phyloP scores from a whole-genome alignment of 352 stramenopile genomes.

The Pythium monospermum region DNA sequence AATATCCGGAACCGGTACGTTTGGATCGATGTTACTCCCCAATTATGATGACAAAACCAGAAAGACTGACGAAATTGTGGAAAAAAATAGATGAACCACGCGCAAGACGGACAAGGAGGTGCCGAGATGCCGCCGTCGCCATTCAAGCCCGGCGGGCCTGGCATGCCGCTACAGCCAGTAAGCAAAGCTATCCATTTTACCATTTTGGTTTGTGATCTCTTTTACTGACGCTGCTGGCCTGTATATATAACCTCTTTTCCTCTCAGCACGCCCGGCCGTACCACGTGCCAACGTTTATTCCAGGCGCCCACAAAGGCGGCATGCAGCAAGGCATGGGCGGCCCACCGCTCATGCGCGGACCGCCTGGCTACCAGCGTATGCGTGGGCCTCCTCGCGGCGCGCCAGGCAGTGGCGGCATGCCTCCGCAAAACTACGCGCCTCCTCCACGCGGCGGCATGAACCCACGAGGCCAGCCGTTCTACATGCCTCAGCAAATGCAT shows the following conservation, averaged over 20 bases:
- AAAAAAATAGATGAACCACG: not conserved
- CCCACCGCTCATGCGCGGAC: constrained; percentile 17
- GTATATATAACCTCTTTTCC: not conserved
- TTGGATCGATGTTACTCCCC: not conserved
- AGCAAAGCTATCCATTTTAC: not conserved
- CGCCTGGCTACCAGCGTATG: constrained; percentile 18
- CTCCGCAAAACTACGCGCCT: constrained; percentile 13
- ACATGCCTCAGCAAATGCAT: constrained; percentile 21
- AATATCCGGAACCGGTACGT: constrained; percentile 15
- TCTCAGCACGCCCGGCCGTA: constrained; percentile 22
- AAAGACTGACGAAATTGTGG: no score
- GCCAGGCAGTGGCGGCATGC: constrained; percentile 3
- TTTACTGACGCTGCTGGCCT: not conserved
- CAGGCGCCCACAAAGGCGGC: constrained; percentile 5
- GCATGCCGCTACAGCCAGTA: constrained; percentile 20
- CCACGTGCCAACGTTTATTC: constrained; percentile 19
- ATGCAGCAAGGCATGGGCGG: constrained; percentile 17
- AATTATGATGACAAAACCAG: no score
- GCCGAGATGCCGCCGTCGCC: constrained; percentile 18
- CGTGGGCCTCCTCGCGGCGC: constrained; percentile 13
- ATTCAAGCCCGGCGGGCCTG: constrained; percentile 16
- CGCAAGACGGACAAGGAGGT: not conserved
- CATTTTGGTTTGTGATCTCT: not conserved
- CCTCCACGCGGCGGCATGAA: constrained; percentile 15
- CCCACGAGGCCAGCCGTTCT: constrained; percentile 22